A percentile compares a stretch with the other conserved stretches of the same genome.
Conservation (phyloP, 805 yeast species). For the Zygosaccharomyces bailii region DNA sequence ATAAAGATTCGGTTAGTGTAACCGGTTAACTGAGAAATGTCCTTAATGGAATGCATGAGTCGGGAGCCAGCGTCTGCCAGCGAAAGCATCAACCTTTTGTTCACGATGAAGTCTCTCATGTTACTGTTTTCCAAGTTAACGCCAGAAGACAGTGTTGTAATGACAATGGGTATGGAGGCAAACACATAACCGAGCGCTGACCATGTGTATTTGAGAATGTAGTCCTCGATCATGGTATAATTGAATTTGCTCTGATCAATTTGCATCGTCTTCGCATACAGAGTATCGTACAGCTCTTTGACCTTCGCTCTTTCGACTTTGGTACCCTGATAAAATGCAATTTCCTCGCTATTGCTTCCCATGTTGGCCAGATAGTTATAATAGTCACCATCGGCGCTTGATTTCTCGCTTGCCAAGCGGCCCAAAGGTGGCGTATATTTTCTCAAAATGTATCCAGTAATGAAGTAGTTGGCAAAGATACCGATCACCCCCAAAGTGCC, state of each 20-base stretch:
- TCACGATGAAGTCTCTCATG: conserved; percentile 85
- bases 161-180: conserved; percentile 82
- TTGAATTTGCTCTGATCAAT: conserved; percentile 58
- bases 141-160: conserved; percentile 44
- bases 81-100: conserved; percentile 84
- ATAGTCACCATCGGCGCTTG: conserved; percentile 82
- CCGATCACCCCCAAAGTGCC: conserved; percentile 86
- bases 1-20: conserved; percentile 83
- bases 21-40: conserved; percentile 85
- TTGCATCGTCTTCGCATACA: conserved; percentile 52
- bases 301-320: conserved; percentile 70
- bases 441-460: conserved; percentile 74
- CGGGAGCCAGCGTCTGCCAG: conserved; percentile 94
- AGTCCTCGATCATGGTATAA: conserved; percentile 78
- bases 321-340: conserved; percentile 90
- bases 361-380: conserved; percentile 81
- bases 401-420: conserved; percentile 63
- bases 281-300: conserved; percentile 50
- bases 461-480: conserved; percentile 72
- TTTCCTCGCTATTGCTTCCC: conserved; percentile 87
- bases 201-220: conserved; percentile 87
- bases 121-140: conserved; percentile 46
- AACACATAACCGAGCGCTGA: conserved; percentile 91
- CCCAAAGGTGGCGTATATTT: conserved; percentile 83
- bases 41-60: conserved; percentile 91